Conservation (phyloP, 768 basidiomycete species). For the Chalciporus sphaerocephalus region DNA sequence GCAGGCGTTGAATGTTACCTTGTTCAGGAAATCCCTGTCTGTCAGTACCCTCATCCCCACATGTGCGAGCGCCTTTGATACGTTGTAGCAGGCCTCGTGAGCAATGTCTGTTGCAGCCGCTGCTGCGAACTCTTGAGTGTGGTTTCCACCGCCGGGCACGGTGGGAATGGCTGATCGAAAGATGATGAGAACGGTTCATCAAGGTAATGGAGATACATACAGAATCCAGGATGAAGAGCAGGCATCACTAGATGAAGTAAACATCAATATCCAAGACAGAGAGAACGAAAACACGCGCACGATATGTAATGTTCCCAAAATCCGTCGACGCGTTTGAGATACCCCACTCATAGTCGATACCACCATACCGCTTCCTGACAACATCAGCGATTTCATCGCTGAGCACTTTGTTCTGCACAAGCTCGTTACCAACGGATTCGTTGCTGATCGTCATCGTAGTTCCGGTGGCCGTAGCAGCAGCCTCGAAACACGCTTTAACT, state of each 20-base stretch:
- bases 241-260: constrained; percentile 52
- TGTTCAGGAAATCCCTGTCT: constrained; percentile 58
- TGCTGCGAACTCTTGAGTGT: constrained; percentile 64
- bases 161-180: constrained; percentile 65
- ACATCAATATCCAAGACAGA: constrained; percentile 1
- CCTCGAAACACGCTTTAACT: constrained; percentile 69
- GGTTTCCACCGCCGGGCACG: constrained; percentile 67
- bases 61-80: constrained; percentile 68
- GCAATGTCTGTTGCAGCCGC: constrained; percentile 57
- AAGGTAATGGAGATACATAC: constrained; percentile 16
- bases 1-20: too few relatives aligned
- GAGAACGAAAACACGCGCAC: constrained; percentile 33
- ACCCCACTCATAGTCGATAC: constrained; percentile 62
- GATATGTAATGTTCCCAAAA: constrained; percentile 70
- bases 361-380: constrained; percentile 56
- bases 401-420: constrained; percentile 65
- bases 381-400: constrained; percentile 62
- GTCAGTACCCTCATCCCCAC: constrained; percentile 63
- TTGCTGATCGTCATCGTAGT: constrained; percentile 47
- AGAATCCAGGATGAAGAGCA: constrained; percentile 68
- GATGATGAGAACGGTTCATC: background rate
- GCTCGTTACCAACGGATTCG: constrained; percentile 42
- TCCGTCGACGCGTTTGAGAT: constrained; percentile 74
- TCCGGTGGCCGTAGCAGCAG: constrained; percentile 63
- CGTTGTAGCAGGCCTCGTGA: constrained; percentile 62